Percentiles rank a stretch among this genome's conserved stretches.
Evolutionary conservation across 1,284 basidiomycete genomes (phyloP).

Genomic region (Irpex lacteus): DNA sequence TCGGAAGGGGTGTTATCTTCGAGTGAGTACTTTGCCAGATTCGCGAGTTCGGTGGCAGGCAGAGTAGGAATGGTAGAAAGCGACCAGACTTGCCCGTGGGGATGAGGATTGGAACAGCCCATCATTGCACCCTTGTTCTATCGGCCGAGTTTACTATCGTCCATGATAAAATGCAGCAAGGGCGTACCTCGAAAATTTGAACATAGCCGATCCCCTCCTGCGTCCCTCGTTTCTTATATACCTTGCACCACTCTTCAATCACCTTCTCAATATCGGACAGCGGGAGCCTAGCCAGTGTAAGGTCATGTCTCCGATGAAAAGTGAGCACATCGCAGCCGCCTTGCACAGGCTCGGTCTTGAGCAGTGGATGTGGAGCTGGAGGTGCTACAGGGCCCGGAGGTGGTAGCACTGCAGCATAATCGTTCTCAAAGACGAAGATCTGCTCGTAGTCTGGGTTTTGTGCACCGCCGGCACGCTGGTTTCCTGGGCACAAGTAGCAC

Average conservation of each 20-base stretch:
- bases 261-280: slow-evolving; percentile 65
- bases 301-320: slow-evolving; percentile 88
- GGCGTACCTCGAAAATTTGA: slow-evolving; percentile 85
- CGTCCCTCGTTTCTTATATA: slow-evolving; percentile 62
- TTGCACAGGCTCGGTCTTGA: slow-evolving; percentile 70
- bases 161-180: background rate
- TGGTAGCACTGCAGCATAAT: slow-evolving; percentile 82
- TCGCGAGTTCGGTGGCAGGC: slow-evolving; percentile 62
- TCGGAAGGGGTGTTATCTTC: slow-evolving; percentile 34
- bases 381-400: slow-evolving; percentile 49
- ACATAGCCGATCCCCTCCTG: slow-evolving; percentile 76
- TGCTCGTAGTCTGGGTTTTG: slow-evolving; percentile 69
- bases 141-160: background rate
- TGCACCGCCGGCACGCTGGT: slow-evolving; percentile 74
- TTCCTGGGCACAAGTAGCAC: slow-evolving; percentile 93
- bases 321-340: slow-evolving; percentile 90
- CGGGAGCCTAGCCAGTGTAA: slow-evolving; percentile 81
- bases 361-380: slow-evolving; percentile 54
- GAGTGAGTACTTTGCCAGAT: slow-evolving; percentile 55
- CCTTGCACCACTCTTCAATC: slow-evolving; percentile 74
- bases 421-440: slow-evolving; percentile 81
- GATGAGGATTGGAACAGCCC: slow-evolving; percentile 96
- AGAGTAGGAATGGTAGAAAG: slow-evolving; percentile 73
- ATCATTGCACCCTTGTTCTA: slow-evolving; percentile 95
- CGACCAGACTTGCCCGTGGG: slow-evolving; percentile 93